Base-by-base conservation (phyloP, 352 stramenopile genomes). In the Aphanomyces astaci region DNA sequence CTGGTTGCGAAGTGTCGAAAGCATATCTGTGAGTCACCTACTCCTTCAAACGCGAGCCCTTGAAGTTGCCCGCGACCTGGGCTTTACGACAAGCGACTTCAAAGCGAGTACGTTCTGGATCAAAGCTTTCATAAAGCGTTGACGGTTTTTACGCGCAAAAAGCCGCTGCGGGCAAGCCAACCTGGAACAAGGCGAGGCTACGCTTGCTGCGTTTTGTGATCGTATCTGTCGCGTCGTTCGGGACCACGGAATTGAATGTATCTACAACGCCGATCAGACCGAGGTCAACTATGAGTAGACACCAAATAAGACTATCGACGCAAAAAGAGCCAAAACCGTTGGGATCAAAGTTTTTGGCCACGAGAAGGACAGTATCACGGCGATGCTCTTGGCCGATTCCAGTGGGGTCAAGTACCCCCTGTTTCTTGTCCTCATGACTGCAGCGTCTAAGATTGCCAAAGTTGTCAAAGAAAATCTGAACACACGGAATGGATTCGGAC, bases 401-500 rank as follows among this genome's bases (percentile, higher is more conserved):
- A 53, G 63, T 13, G 62, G 71, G 4, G 68, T 55, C 24, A 81
- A 77, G 39, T 68, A 70, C 25, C 48, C 70, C 1, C 60, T 70
- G 0, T 78, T 74, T 48, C 25, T 79, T 22, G 40, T 79, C 5
- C 46, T 81, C 24, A 77, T 78, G 56, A 71, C 60, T 2, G 51
- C 40, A 10, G 39, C 55, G 27, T n/a, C 73, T 59, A 3, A 65
- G n/a, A 19, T 40, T 62, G 0, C 2, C 17, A 1, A 4, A 31
- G 70, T 53, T 0, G 57, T 45, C 5, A 24, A 13, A 4, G 65
- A 73, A 13, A 78, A 74, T 48, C 45, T 31, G 0, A 3, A 25
- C 11, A 49, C 22, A 0, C 60, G 45, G 0, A 60, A 77, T 39
- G 71, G 74, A 0, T 76, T 80, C 39, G 71, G 60, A 0, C 19